These are phyloP conservation scores for Picea engelmannii DNA, from an alignment of 83 land plant species.

Conservation along the genomic window DNA sequence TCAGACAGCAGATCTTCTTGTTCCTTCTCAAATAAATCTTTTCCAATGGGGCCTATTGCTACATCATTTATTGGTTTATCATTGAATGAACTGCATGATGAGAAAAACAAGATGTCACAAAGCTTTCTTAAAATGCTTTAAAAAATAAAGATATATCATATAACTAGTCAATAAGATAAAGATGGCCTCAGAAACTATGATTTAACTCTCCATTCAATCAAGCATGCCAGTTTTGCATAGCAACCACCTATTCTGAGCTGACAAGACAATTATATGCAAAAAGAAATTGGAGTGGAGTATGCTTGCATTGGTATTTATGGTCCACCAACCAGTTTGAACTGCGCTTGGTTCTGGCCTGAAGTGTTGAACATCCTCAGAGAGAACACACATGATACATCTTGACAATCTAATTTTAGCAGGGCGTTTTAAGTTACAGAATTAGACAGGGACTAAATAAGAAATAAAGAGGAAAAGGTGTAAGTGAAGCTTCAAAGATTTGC, in stretches of 20 bases:
- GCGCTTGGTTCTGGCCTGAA: too few relatives aligned
- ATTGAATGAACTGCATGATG: constrained; percentile 79
- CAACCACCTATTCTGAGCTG: background rate
- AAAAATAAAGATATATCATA: background rate
- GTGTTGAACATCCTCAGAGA: too few relatives aligned
- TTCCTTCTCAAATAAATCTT: constrained; percentile 90
- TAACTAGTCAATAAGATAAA: background rate
- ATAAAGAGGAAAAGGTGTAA: too few relatives aligned
- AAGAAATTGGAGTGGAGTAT: too few relatives aligned
- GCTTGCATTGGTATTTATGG: too few relatives aligned
- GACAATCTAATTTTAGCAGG: too few relatives aligned
- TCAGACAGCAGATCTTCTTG: constrained; percentile 90
- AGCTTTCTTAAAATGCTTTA: background rate
- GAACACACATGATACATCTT: too few relatives aligned
- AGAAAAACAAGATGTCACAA: constrained; percentile 12
- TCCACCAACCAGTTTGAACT: too few relatives aligned
- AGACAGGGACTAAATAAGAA: too few relatives aligned
- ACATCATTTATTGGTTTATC: constrained; percentile 86
- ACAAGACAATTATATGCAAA: constrained; percentile 2
- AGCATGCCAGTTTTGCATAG: background rate
- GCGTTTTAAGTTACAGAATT: too few relatives aligned
- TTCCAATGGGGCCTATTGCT: constrained; percentile 73
- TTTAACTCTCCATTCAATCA: background rate
- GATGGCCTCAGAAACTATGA: background rate
- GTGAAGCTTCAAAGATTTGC: too few relatives aligned